phyloP scores from a whole-genome alignment of 345 rosid species.

The Citrus australasica region DNA sequence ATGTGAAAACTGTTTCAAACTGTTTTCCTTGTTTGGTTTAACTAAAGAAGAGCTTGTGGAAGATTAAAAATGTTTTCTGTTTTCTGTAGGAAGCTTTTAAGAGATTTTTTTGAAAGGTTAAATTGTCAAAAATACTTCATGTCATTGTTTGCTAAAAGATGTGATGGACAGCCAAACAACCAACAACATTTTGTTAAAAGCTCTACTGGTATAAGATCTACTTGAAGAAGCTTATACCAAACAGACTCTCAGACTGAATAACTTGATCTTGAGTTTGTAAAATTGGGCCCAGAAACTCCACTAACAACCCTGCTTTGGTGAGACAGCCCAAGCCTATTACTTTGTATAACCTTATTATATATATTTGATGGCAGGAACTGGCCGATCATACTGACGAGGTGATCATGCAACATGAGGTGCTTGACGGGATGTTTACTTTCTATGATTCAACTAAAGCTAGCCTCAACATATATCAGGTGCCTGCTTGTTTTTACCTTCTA shows the following conservation, averaged over 20 bases:
- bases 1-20: too few relatives aligned
- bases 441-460: constrained; percentile 76
- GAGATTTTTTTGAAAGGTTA: not conserved
- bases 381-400: constrained; percentile 76
- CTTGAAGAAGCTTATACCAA: not conserved
- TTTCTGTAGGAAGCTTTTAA: not conserved
- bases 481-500: not conserved
- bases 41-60: not conserved
- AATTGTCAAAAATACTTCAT: too few relatives aligned
- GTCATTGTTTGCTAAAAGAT: not conserved
- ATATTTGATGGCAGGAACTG: constrained; percentile 66
- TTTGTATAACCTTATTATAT: not conserved
- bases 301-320: not conserved
- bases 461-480: constrained; percentile 89
- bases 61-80: not conserved
- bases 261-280: not conserved
- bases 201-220: not conserved
- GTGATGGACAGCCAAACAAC: not conserved
- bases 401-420: constrained; percentile 67
- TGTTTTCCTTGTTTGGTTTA: too few relatives aligned
- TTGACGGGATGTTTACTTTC: constrained; percentile 86
- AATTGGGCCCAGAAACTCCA: not conserved
- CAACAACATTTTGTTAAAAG: not conserved
- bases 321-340: not conserved
- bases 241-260: not conserved